phyloP scores from a whole-genome alignment of 805 yeast genomes.

The Limtongozyma cylindracea region DNA sequence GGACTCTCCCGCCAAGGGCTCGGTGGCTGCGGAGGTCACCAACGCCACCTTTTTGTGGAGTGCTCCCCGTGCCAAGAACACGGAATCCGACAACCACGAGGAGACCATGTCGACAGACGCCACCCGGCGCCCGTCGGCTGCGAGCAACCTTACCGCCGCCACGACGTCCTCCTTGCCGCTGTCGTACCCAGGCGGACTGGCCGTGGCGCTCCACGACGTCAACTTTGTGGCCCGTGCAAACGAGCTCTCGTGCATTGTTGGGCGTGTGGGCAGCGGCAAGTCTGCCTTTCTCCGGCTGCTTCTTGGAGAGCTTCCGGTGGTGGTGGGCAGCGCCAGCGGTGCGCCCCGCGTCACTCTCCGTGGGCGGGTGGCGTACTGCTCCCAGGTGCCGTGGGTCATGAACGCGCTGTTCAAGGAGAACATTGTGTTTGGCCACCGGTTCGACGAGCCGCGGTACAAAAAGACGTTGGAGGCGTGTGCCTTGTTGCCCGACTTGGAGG shows the following conservation, averaged over 20 bases:
- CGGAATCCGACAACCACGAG: too few relatives aligned
- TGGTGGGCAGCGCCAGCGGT: slow-evolving; percentile 2
- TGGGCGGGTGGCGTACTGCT: background rate
- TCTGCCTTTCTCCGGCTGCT: slow-evolving; percentile 2
- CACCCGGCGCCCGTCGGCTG: too few relatives aligned
- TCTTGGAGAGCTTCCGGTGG: slow-evolving; percentile 13
- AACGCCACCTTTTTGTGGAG: too few relatives aligned
- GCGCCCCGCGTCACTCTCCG: background rate
- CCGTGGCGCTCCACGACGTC: slow-evolving; percentile 16
- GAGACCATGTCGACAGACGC: too few relatives aligned
- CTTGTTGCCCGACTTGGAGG: background rate
- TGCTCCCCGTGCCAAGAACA: too few relatives aligned
- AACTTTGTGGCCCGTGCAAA: slow-evolving; percentile 25
- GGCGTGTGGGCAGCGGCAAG: slow-evolving; percentile 3
- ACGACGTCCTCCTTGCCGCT: too few relatives aligned
- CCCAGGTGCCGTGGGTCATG: background rate
- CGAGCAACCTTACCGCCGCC: too few relatives aligned
- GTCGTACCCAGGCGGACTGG: too few relatives aligned
- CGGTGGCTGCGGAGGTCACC: slow-evolving; percentile 16
- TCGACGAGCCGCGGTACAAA: background rate
- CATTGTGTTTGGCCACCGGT: background rate
- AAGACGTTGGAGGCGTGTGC: background rate
- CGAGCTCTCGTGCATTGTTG: slow-evolving; percentile 11
- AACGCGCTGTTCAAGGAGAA: background rate
- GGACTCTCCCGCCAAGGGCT: slow-evolving; percentile 3